phyloP scores from a whole-genome alignment of 106 monocot species.

The Allium cepa region DNA sequence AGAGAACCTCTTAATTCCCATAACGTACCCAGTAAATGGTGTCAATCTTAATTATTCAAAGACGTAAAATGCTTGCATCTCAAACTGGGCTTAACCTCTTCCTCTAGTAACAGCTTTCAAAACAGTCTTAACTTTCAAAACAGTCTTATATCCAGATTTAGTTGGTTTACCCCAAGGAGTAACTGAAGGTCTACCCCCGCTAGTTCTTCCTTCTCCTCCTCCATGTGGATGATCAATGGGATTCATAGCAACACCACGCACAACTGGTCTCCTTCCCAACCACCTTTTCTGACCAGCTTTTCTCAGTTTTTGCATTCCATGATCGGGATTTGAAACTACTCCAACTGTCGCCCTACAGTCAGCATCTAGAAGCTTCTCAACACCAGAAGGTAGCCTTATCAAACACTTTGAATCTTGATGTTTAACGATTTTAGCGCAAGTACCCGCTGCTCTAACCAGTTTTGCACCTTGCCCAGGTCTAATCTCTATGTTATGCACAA shows the following conservation, averaged over 20 bases:
- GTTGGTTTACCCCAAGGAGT: conserved; percentile 42
- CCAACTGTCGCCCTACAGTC: conserved; percentile 26
- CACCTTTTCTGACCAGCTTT: conserved; percentile 43
- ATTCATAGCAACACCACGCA: conserved; percentile 70
- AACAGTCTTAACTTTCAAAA: conserved; percentile 8
- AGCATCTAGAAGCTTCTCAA: conserved; percentile 23
- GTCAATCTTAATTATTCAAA: too few relatives aligned
- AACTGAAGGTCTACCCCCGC: conserved; percentile 31
- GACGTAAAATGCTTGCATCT: too few relatives aligned
- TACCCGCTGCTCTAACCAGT: conserved; percentile 28
- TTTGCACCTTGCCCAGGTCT: conserved; percentile 30
- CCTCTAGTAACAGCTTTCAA: conserved; percentile 1
- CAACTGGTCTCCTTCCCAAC: conserved; percentile 46
- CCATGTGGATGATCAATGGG: conserved; percentile 70
- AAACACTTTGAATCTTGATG: conserved; percentile 21
- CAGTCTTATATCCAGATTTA: conserved; percentile 21
- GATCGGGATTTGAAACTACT: conserved; percentile 24
- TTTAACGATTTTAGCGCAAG: conserved; percentile 28
- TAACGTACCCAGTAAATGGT: too few relatives aligned
- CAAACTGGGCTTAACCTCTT: neutral
- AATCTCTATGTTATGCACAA: conserved; percentile 32
- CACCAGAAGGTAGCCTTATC: conserved; percentile 25
- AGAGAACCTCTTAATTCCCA: too few relatives aligned
- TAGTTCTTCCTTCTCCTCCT: conserved; percentile 53
- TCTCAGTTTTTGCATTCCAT: conserved; percentile 18